Evolutionary conservation across 805 yeast species (phyloP).

Genomic region (Kodamaea neixiangensis): DNA sequence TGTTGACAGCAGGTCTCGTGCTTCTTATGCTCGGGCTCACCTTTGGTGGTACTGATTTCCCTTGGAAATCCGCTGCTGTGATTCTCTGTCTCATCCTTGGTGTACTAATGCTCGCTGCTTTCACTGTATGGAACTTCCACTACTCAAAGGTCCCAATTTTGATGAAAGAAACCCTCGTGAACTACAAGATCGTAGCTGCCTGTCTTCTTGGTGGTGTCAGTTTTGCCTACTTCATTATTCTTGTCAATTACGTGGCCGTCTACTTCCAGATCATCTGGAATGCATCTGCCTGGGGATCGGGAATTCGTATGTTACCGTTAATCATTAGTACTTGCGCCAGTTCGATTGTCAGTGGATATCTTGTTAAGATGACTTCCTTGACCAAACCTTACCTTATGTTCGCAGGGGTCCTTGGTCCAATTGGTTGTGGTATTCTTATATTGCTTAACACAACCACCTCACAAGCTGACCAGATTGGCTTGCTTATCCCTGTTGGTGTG

Average conservation of each 20-base stretch:
- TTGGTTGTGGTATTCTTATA: constrained; percentile 37
- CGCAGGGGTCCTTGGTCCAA: constrained; percentile 30
- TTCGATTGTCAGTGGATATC: constrained; percentile 31
- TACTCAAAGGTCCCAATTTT: constrained; percentile 20
- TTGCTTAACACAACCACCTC: constrained; percentile 24
- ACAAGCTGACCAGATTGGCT: constrained; percentile 29
- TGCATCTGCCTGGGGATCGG: constrained; percentile 37
- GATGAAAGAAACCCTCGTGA: constrained; percentile 16
- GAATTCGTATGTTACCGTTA: constrained; percentile 38
- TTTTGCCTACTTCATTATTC: constrained; percentile 42
- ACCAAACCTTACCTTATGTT: constrained; percentile 34
- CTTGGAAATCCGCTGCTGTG: constrained; percentile 26
- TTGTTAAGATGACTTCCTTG: constrained; percentile 27
- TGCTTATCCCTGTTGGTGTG: constrained; percentile 35
- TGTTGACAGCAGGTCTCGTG: constrained; percentile 22
- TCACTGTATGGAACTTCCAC: constrained; percentile 21
- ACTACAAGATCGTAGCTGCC: constrained; percentile 17
- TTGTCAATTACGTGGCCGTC: constrained; percentile 33
- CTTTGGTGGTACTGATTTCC: constrained; percentile 21
- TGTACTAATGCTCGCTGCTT: constrained; percentile 17
- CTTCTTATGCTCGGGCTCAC: constrained; percentile 25
- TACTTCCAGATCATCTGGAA: constrained; percentile 40
- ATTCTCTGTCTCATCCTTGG: constrained; percentile 26
- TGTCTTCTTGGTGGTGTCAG: constrained; percentile 19
- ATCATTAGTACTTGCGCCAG: constrained; percentile 33